Conservation (phyloP, 768 basidiomycete species). For the Mycena polygramma region DNA sequence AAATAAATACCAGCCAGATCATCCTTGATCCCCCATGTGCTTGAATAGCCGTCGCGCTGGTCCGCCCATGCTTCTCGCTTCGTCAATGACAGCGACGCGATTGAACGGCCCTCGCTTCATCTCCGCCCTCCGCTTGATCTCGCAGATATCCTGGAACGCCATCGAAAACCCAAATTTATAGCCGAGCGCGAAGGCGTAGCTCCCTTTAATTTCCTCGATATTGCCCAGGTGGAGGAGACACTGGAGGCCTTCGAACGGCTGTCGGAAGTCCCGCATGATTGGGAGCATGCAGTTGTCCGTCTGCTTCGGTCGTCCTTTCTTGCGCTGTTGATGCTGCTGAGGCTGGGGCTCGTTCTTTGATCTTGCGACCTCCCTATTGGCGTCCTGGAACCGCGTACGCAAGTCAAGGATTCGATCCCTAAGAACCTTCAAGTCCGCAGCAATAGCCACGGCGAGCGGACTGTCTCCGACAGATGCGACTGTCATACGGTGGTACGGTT, state of each 20-base stretch:
- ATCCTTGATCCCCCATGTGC: constrained; percentile 12
- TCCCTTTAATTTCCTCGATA: constrained; percentile 50
- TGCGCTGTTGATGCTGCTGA: background rate
- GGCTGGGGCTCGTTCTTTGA: background rate
- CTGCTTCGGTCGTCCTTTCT: constrained; percentile 11
- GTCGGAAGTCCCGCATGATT: constrained; percentile 24
- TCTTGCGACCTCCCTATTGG: background rate
- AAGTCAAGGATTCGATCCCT: background rate
- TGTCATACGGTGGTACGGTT: background rate
- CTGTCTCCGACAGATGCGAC: background rate
- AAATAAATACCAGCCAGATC: constrained; percentile 3
- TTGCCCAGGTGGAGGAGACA: constrained; percentile 29
- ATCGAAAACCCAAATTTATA: constrained; percentile 53
- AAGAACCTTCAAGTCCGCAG: constrained; percentile 9
- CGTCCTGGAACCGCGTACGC: background rate
- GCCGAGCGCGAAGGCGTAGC: constrained; percentile 47
- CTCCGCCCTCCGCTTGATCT: constrained; percentile 53
- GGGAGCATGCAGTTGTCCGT: constrained; percentile 22
- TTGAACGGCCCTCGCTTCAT: constrained; percentile 25
- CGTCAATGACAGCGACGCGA: constrained; percentile 12
- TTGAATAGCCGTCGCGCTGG: constrained; percentile 14
- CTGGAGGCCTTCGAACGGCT: constrained; percentile 32
- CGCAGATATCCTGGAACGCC: constrained; percentile 53
- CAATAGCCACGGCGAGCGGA: background rate
- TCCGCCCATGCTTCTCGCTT: constrained; percentile 15